These are phyloP conservation scores for Lactarius deliciosus DNA, from an alignment of 768 basidiomycete genomes.

Conservation along the genomic window DNA sequence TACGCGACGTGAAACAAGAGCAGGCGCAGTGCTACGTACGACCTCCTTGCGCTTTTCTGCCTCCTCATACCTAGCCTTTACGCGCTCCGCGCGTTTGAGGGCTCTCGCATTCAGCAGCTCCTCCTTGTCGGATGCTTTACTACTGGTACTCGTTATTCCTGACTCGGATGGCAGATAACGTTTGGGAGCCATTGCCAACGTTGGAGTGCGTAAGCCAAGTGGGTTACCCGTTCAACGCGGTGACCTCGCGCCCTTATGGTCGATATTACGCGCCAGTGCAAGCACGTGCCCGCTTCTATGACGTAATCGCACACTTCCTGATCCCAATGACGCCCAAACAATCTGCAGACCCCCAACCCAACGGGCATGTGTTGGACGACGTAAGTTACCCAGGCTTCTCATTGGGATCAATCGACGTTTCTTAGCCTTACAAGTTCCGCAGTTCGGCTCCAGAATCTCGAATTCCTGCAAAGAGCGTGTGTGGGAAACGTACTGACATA, in stretches of 20 bases:
- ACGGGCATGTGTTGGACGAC: background rate
- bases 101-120: constrained; percentile 2
- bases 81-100: constrained; percentile 6
- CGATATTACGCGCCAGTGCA: background rate
- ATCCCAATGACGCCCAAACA: too few relatives aligned
- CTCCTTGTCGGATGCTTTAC: background rate
- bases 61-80: background rate
- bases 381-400: background rate
- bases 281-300: too few relatives aligned
- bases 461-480: too few relatives aligned
- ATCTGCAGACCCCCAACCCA: too few relatives aligned
- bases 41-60: constrained; percentile 14
- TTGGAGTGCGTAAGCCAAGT: background rate
- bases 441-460: too few relatives aligned
- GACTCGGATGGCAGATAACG: background rate
- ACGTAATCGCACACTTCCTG: too few relatives aligned
- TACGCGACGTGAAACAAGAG: background rate
- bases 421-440: too few relatives aligned
- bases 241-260: background rate
- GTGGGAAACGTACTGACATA: too few relatives aligned
- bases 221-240: background rate
- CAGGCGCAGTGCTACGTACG: background rate
- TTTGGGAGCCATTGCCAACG: background rate
- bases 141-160: background rate
- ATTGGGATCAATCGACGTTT: background rate